A percentile compares a stretch with the other conserved stretches of the same genome.
Conservation (phyloP, 371 early-diverging fungal species). For the Mortierella sp. region DNA sequence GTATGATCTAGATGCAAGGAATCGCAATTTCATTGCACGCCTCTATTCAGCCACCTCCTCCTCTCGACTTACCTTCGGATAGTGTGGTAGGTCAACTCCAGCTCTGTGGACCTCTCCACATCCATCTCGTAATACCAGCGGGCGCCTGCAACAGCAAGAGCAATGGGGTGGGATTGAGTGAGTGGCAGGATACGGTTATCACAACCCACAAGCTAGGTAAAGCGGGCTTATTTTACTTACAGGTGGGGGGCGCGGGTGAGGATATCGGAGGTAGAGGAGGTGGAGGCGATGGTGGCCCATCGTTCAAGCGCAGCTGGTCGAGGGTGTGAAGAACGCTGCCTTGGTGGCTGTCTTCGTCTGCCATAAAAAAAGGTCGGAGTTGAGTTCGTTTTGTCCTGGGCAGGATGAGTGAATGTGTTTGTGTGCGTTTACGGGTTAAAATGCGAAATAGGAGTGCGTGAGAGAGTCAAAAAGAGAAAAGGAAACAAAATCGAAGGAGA, state of each 20-base stretch:
- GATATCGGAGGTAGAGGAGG: not conserved
- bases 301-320: not conserved
- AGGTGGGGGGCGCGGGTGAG: not conserved
- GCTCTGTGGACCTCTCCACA: not conserved
- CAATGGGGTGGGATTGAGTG: not conserved
- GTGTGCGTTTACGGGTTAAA: not conserved
- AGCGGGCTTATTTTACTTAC: not conserved
- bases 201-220: not conserved
- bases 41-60: not conserved
- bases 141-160: not conserved
- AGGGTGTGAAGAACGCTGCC: not conserved
- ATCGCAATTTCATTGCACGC: not conserved
- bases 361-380: not conserved
- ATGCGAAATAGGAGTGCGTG: not conserved
- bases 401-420: not conserved
- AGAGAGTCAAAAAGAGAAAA: not conserved
- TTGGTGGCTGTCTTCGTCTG: not conserved
- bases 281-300: not conserved
- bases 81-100: not conserved
- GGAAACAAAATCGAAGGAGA: not conserved
- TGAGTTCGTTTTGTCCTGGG: not conserved
- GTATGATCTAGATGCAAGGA: not conserved
- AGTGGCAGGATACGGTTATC: not conserved
- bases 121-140: constrained; percentile 4
- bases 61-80: not conserved